Evolutionary conservation across 2,329 filamentous ascomycete genomes (phyloP), one percentile per base, ranked within the genome.

Genomic region (Ceratocystis lukuohia): DNA sequence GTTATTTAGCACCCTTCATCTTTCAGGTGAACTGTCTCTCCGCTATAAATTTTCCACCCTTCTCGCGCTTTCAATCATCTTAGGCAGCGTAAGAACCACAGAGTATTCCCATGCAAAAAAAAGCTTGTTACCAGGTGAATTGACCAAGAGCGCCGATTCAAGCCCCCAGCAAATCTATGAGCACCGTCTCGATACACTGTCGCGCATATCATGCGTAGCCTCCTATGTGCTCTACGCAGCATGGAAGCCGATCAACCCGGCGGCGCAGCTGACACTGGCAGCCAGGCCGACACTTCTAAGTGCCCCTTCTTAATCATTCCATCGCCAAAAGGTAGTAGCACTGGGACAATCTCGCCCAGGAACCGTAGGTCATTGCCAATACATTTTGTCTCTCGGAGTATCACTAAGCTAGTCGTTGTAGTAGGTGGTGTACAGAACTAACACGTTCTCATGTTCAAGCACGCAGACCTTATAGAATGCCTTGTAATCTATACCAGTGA

Each of bases 231-330:
- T 62, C 17, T 57, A 46, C 0, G 66, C 69, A 5, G 69, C 67
- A 22, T 70, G 64, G 10, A 25, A 44, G 7, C 66, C 69, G 37
- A 69, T 66, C 56, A 70, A 70, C 22, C 45, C 45, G 17, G 67
- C 67, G 1, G 69, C 28, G 0, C 30, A 7, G 30, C 30, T 33
- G 6, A 6, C 30, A 33, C 64, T 62, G 1, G 64, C 56, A 28
- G 69, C 69, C 20, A 70, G 53, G 4, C 65, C 61, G 57, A 67
- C 69, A 3, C 57, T 61, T 0, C 62, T 68, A 6, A 61, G 25
- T 10, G 53, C 64, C 61, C 68, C 69, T 41, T 69, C 69, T 65
- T 70, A 6, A 70, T 68, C 1, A 69, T 65, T 1, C 69, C 69
- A n/a, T 69, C 67, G 17, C 69, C 69, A 7, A 61, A 45, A 10